Base-by-base conservation (phyloP, 768 basidiomycete genomes). In the Roridomyces roridus region DNA sequence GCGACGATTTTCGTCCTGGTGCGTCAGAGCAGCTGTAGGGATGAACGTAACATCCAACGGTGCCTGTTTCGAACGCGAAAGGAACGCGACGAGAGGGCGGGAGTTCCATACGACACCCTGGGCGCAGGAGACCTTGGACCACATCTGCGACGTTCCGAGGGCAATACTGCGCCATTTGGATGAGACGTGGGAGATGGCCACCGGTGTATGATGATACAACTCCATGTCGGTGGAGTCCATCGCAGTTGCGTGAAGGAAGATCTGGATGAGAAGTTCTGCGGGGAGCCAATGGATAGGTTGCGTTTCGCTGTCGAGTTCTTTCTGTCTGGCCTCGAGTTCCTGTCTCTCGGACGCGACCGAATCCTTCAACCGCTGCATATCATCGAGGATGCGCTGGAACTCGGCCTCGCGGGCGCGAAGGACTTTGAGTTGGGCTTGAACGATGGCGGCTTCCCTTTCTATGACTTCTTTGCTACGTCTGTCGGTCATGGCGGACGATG, bases 231-330 rank as follows among this genome's bases (percentile, higher is more conserved):
- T 72, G 68, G 55, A 65, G 31, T 60, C 46, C 34, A 65, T 64
- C 24, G 72, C 66, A 47, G 55, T 46, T 34, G 59, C 53, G n/a
- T 60, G 51, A 17, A 66, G 24, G 56, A 84, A 85, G 47, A 83
- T 73, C 7, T 77, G 71, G 35, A 72, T 60, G 37, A 85, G 74
- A 18, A 84, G 66, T 59, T 85, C 83, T 34, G 72, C 55, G 14
- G 83, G 83, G 42, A 84, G 75, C 76, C 79, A 80, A 57, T 81
- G 77, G 51, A 83, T 73, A 15, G 83, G 82, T 23, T 75, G 70
- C 42, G 70, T 75, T 62, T 77, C 72, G 14, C 68, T 72, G 41
- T 79, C 67, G n/a, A 84, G 68, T 2, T 65, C 67, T 20, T 53
- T 55, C 24, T 36, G 21, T 68, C 68, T 71, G 31, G 62, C 59